phyloP scores from a whole-genome alignment of 1,284 basidiomycete species.

The Boletus semigastroideus region DNA sequence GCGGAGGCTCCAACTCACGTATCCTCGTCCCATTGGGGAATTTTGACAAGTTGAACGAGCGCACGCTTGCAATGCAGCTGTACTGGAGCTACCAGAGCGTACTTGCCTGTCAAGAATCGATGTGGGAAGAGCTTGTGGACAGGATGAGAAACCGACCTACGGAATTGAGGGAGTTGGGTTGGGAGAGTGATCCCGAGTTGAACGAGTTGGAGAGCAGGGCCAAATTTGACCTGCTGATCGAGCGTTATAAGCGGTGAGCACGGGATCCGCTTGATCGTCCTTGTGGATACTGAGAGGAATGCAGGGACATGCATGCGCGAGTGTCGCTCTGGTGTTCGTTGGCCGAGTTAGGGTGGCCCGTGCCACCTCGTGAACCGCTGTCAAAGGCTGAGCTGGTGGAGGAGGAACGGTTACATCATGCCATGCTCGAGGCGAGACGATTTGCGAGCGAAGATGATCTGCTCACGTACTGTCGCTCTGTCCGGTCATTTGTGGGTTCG shows the following conservation, averaged over 20 bases:
- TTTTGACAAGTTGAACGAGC: conserved; percentile 50
- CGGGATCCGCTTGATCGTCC: not conserved
- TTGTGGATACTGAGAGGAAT: conserved; percentile 1
- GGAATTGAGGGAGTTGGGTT: conserved; percentile 56
- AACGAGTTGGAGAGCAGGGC: conserved; percentile 51
- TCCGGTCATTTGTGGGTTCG: conserved; percentile 62
- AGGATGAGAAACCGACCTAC: conserved; percentile 53
- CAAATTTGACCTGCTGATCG: conserved; percentile 64
- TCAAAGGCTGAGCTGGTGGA: conserved; percentile 68
- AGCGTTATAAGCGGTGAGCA: conserved; percentile 59
- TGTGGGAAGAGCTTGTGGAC: conserved; percentile 76
- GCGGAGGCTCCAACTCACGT: conserved; percentile 34
- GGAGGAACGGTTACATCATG: conserved; percentile 62
- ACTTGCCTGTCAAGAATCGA: conserved; percentile 70
- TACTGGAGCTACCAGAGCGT: conserved; percentile 63
- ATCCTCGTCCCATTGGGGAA: conserved; percentile 47
- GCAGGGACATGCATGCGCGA: conserved; percentile 68
- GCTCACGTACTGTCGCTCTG: conserved; percentile 54
- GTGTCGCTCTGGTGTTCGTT: conserved; percentile 68
- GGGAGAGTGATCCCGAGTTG: conserved; percentile 64
- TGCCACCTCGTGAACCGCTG: conserved; percentile 60
- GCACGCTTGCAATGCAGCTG: conserved; percentile 69
- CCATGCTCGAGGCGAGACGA: conserved; percentile 61
- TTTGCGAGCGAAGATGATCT: conserved; percentile 54
- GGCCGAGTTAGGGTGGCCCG: conserved; percentile 57